These are phyloP conservation scores for Prillingera fragicola DNA, from an alignment of 1,284 basidiomycete genomes.

Conservation along the genomic window DNA sequence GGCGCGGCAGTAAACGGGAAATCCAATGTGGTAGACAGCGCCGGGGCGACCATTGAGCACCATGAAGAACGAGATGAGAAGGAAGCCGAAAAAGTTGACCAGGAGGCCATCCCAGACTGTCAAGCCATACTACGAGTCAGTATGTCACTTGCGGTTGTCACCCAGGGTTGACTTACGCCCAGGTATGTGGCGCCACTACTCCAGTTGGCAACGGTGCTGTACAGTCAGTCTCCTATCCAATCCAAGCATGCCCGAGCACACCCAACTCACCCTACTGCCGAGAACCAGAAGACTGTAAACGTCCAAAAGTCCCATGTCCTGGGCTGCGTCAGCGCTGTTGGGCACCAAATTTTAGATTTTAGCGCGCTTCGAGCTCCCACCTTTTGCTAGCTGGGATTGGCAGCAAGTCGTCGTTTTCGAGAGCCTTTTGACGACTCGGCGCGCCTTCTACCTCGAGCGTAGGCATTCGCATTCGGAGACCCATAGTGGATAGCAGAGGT, in stretches of 20 bases:
- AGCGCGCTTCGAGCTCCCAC: slow-evolving; percentile 20
- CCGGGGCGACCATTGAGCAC: slow-evolving; percentile 34
- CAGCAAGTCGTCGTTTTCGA: slow-evolving; percentile 38
- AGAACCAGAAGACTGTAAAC: slow-evolving; percentile 32
- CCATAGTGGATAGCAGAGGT: slow-evolving; percentile 1
- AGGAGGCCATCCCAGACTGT: slow-evolving; percentile 31
- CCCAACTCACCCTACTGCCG: slow-evolving; percentile 18
- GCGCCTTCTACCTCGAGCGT: slow-evolving; percentile 24
- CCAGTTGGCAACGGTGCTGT: slow-evolving; percentile 28
- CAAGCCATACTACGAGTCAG: slow-evolving; percentile 19
- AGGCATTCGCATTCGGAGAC: slow-evolving; percentile 13
- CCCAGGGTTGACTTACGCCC: slow-evolving; percentile 13
- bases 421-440: slow-evolving; percentile 13
- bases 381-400: slow-evolving; percentile 24
- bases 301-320: slow-evolving; percentile 32
- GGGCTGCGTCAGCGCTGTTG: too few relatives aligned
- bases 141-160: not conserved
- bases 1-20: slow-evolving; percentile 53
- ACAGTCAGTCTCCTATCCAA: too few relatives aligned
- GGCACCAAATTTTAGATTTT: too few relatives aligned
- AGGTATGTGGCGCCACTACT: slow-evolving; percentile 25
- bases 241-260: not conserved
- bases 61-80: slow-evolving; percentile 36
- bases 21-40: slow-evolving; percentile 32
- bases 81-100: slow-evolving; percentile 26